Evolutionary conservation across 176 grass and related monocot genomes (phyloP).

Genomic region (Elymus sibiricus): DNA sequence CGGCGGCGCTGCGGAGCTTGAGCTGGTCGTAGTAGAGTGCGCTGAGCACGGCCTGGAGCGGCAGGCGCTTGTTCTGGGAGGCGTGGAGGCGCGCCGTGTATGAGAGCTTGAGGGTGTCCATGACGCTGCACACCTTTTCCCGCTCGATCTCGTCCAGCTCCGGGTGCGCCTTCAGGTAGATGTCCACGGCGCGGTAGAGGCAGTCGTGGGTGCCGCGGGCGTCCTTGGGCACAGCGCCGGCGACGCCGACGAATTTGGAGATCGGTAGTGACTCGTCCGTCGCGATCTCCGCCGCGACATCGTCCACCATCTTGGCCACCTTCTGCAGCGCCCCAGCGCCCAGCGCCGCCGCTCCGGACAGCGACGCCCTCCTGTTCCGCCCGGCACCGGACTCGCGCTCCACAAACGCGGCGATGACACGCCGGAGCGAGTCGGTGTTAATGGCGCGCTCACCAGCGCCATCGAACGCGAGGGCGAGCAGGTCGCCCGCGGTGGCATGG

Average conservation of each 20-base stretch:
- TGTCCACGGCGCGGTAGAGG: conserved; percentile 58
- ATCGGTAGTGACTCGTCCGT: conserved; percentile 56
- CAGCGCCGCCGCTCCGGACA: conserved; percentile 5
- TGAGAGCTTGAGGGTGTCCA: conserved; percentile 77
- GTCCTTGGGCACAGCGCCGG: conserved; percentile 61
- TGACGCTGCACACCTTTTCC: conserved; percentile 87
- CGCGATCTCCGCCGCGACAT: conserved; percentile 70
- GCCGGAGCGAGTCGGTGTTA: conserved; percentile 56
- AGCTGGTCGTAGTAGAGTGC: conserved; percentile 87
- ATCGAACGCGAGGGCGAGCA: conserved; percentile 54
- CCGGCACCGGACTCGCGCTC: conserved; percentile 25
- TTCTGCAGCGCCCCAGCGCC: conserved; percentile 46
- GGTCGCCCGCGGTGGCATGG: conserved; percentile 44
- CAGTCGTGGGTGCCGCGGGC: conserved; percentile 53
- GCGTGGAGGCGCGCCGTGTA: conserved; percentile 74
- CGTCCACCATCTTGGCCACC: conserved; percentile 54
- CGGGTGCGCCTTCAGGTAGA: conserved; percentile 80
- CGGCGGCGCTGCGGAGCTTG: conserved; percentile 33
- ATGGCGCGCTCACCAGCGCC: conserved; percentile 28
- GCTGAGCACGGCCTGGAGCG: conserved; percentile 63
- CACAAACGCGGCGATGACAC: conserved; percentile 56
- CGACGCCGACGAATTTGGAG: conserved; percentile 63
- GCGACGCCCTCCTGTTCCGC: conserved; percentile 17
- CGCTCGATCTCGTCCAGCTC: conserved; percentile 71
- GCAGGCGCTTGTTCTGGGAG: conserved; percentile 86